Conservation (phyloP, 2,329 filamentous ascomycete genomes). For the Pseudogymnoascus sp. region DNA sequence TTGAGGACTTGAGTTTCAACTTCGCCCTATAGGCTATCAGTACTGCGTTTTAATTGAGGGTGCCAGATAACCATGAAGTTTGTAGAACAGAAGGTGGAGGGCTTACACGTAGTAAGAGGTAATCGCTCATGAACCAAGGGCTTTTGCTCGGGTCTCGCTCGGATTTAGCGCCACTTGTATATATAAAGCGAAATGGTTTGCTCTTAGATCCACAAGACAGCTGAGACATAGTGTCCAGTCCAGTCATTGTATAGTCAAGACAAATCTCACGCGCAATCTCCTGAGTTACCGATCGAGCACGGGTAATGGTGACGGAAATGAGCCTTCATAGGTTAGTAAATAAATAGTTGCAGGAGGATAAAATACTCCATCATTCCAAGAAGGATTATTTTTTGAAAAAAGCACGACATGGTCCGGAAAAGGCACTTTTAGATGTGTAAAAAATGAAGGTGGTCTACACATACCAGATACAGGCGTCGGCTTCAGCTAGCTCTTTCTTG, state of each 20-base stretch:
- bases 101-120: constrained; percentile 33
- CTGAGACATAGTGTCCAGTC: neutral
- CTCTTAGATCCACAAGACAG: neutral
- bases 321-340: constrained; percentile 11
- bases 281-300: neutral
- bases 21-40: constrained; percentile 30
- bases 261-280: neutral
- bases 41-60: neutral
- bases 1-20: constrained; percentile 38
- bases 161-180: constrained; percentile 39
- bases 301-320: neutral
- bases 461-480: constrained; percentile 31
- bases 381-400: too few relatives aligned
- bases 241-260: neutral
- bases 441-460: constrained; percentile 34
- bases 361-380: constrained; percentile 30
- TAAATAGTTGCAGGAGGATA: constrained; percentile 10
- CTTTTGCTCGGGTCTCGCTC: constrained; percentile 40
- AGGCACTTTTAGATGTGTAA: constrained; percentile 23
- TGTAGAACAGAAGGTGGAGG: constrained; percentile 17
- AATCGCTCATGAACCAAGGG: constrained; percentile 32
- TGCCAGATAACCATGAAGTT: neutral
- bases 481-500: constrained; percentile 24
- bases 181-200: constrained; percentile 39
- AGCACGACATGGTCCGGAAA: constrained; percentile 32